These are phyloP conservation scores for Nicotiana rustica DNA, from an alignment of 305 asterid species.

Conservation along the genomic window DNA sequence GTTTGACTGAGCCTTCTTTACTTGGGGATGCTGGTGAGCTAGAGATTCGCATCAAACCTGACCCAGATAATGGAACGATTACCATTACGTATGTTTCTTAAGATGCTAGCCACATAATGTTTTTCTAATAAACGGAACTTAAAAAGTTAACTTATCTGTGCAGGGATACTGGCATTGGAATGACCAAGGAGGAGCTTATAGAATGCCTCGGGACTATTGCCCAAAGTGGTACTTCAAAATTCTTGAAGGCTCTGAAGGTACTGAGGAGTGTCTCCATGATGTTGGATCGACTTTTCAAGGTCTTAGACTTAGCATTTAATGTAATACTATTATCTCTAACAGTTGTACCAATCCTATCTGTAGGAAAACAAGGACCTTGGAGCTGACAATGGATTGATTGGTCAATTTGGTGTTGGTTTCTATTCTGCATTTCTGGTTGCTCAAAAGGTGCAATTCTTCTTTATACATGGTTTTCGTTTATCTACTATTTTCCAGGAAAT, in stretches of 20 bases:
- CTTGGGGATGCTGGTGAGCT: conserved; percentile 90
- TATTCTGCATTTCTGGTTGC: conserved; percentile 96
- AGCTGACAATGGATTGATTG: conserved; percentile 90
- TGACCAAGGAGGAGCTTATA: conserved; percentile 95
- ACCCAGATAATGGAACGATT: conserved; percentile 91
- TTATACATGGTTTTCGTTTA: neutral
- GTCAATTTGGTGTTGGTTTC: conserved; percentile 98
- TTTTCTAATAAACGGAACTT: neutral
- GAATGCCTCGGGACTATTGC: conserved; percentile 98
- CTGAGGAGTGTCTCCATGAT: neutral
- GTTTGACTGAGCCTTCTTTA: conserved; percentile 85
- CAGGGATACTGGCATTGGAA: conserved; percentile 96
- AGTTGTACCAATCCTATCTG: neutral
- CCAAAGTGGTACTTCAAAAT: conserved; percentile 94
- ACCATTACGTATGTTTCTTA: conserved; percentile 63
- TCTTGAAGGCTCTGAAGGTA: conserved; percentile 87
- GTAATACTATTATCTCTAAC: neutral
- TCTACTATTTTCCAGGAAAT: neutral
- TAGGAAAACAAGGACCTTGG: conserved; percentile 90
- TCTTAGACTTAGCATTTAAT: neutral
- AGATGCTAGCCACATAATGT: neutral
- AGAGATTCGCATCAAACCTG: conserved; percentile 84
- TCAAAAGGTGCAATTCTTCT: conserved; percentile 59
- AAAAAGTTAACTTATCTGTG: neutral
- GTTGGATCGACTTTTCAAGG: neutral